phyloP scores from a whole-genome alignment of 73 alveolate species.

The Stentor roeselii region DNA sequence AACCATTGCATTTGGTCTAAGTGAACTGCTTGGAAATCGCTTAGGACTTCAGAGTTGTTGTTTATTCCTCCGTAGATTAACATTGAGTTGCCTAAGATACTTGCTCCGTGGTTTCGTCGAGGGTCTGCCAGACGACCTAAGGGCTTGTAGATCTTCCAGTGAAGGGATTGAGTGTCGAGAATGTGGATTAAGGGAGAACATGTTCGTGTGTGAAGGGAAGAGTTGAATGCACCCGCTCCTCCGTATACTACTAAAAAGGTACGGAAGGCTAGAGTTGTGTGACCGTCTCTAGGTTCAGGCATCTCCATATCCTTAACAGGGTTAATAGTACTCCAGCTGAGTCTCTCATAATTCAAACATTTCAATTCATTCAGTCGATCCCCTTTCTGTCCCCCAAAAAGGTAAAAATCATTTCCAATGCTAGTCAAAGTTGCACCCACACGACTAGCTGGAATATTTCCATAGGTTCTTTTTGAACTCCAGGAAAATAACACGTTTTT shows the following conservation, averaged over 20 bases:
- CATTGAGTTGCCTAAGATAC: constrained; percentile 16
- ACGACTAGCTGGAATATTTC: constrained; percentile 8
- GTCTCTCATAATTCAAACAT: not conserved
- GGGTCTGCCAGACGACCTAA: constrained; percentile 19
- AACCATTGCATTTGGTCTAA: constrained; percentile 1
- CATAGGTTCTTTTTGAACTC: not conserved
- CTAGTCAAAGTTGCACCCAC: constrained; percentile 17
- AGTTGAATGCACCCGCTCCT: constrained; percentile 32
- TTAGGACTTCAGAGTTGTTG: not conserved
- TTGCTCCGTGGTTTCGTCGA: constrained; percentile 24
- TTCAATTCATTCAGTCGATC: constrained; percentile 8
- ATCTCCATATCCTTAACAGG: not conserved
- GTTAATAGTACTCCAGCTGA: not conserved
- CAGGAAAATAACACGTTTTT: not conserved
- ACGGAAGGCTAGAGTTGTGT: not conserved
- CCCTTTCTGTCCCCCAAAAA: constrained; percentile 25
- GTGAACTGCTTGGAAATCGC: not conserved
- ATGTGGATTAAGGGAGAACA: not conserved
- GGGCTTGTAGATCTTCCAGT: constrained; percentile 8
- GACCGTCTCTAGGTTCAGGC: constrained; percentile 12
- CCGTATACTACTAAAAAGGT: constrained; percentile 28
- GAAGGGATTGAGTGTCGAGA: not conserved
- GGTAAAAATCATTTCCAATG: not conserved
- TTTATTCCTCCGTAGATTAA: not conserved
- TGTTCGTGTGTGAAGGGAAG: constrained; percentile 13